These are phyloP conservation scores for Candida neerlandica DNA, from an alignment of 1,139 yeast genomes.

Conservation along the genomic window DNA sequence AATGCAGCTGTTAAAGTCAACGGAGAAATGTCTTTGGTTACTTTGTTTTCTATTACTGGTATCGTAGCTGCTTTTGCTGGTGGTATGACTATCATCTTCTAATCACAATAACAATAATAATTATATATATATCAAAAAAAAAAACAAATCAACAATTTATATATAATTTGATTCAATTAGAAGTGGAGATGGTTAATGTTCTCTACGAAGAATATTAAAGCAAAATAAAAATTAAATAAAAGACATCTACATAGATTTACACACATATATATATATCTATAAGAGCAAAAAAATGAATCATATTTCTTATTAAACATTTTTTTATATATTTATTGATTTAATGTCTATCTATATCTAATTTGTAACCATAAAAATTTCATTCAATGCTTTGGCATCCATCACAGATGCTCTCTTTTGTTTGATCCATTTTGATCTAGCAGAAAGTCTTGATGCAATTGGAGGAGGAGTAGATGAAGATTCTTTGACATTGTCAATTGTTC, in stretches of 20 bases:
- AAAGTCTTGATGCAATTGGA: conserved; percentile 61
- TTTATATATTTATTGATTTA: neutral
- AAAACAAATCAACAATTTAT: no score
- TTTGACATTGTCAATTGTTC: conserved; percentile 6
- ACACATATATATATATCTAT: neutral
- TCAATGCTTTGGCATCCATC: conserved; percentile 82
- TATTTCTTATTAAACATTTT: neutral
- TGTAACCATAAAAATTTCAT: conserved; percentile 89
- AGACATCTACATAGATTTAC: neutral
- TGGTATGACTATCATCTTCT: conserved; percentile 39
- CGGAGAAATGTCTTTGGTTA: conserved; percentile 1
- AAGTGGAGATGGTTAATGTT: neutral
- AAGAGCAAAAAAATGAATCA: conserved; percentile 1
- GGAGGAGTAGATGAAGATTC: conserved; percentile 20
- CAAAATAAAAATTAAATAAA: neutral
- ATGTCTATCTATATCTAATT: conserved; percentile 23
- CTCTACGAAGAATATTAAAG: no score
- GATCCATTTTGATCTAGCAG: conserved; percentile 84
- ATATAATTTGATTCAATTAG: no score
- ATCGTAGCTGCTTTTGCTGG: conserved; percentile 40
- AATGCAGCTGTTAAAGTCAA: neutral
- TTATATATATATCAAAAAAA: no score
- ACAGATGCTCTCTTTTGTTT: conserved; percentile 89
- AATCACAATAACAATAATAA: neutral
- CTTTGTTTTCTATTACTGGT: conserved; percentile 26